Evolutionary conservation across 179 eudicot genomes (phyloP), one percentile per base, ranked within the genome.

Genomic region (Pouteria campechiana): DNA sequence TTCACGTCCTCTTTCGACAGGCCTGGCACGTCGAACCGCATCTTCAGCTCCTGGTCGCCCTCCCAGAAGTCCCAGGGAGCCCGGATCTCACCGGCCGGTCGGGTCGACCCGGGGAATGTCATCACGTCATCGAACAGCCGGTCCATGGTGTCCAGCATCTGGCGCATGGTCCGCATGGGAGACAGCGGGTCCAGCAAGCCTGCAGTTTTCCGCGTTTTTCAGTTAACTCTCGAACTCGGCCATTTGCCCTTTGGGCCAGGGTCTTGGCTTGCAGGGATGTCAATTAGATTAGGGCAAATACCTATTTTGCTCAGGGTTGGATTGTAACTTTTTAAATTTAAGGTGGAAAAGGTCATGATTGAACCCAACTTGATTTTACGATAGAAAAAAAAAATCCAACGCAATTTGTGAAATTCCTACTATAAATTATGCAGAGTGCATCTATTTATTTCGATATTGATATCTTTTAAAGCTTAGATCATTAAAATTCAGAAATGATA

Each of bases 11-110:
- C 94, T 33, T 68, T 79, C 7, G 76, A 47, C 0, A 79, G 69
- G 0, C 94, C 90, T 0, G 94, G 96, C 72, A 87, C 69, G 65
- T 87, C 90, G 41, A 87, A 79, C 41, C 87, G 41, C 81, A 83
- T 79, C 54, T 63, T 76, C 55, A 83, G 60, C 47, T 77, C 87
- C 29, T 66, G 44, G 5, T 76, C 87, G 0, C 57, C 86, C 12
- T 76, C 83, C 39, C 46, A 49, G n/a, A 74, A 37, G 52, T 87
- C 90, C 90, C 87, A 87, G 0, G 90, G 96, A 0, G 79, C 46
- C 1, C 89, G 60, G 2, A 62, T 44, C 32, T 70, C 80, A 27
- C 52, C 50, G 2, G 42, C 35, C 0, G 25, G 1, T 46, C 61
- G 2, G 18, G 21, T 17, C 14, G 44, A 6, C 17, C 73, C 67